Base-by-base conservation (phyloP, 371 early-diverging fungal genomes). In the Apophysomyces ossiformis region DNA sequence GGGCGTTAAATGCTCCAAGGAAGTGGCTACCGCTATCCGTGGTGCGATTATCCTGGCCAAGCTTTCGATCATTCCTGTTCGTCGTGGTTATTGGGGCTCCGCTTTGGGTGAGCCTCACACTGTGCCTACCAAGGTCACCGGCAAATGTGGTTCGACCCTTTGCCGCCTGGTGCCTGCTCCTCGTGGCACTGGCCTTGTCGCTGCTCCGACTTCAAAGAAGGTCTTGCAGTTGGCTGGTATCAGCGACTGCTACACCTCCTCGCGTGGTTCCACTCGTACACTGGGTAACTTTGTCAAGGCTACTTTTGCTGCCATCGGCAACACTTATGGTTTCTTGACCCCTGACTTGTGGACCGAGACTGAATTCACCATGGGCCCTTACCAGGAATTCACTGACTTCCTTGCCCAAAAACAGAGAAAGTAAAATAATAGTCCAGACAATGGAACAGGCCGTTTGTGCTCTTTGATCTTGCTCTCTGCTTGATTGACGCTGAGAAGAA, bases 231-330 rank as follows among this genome's bases (percentile, higher is more conserved):
- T 99, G 68, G 99, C 99, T 75, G 99, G 99, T 90, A 93, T 99
- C 82, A 89, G 92, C 75, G 99, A 99, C 87, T 93, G 96, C 87
- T 99, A 97, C 90, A 98, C 99, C 76, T 88, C 93, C 68, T 88
- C 98, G 76, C 86, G 92, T 71, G 99, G 99, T 74, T 90, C 93
- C 65, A 93, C 93, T 82, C 90, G 90, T 76, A 93, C 93, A 67
- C 85, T 93, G 63, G 92, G 99, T 83, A 99, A 99, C 95, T 98
- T 99, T 81, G 97, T 99, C 82, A 98, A 98, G 93, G 99, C 99
- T 66, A 95, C 97, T 72, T 95, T 99, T 84, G 90, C 92, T 78
- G 99, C 99, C 76, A 96, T 99, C 81, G 91, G 93, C 81, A 95
- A 95, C 88, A 96, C 99, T 72, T 98, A 97, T 89, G 91, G 91